Evolutionary conservation across 1,284 basidiomycete genomes (phyloP).

Genomic region (Fomitiporia mediterranea): DNA sequence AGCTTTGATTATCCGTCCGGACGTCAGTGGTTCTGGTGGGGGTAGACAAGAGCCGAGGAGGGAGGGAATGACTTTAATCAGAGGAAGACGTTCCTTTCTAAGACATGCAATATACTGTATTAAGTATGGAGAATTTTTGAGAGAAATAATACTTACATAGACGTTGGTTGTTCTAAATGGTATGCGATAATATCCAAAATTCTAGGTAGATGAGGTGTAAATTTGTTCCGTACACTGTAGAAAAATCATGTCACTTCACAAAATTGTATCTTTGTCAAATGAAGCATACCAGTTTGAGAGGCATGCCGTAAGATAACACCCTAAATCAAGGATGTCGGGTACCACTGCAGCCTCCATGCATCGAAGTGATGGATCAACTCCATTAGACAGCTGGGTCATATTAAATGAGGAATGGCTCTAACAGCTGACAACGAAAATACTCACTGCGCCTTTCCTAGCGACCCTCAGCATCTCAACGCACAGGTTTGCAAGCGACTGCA

Average conservation of each 20-base stretch:
- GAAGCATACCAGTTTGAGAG: constrained; percentile 45
- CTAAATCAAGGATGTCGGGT: constrained; percentile 49
- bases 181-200: constrained; percentile 47
- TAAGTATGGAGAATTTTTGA: not conserved
- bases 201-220: constrained; percentile 48
- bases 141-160: constrained; percentile 39
- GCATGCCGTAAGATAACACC: constrained; percentile 45
- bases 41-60: constrained; percentile 44
- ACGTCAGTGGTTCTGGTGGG: constrained; percentile 44
- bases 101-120: constrained; percentile 2
- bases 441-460: constrained; percentile 48
- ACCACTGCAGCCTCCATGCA: constrained; percentile 50
- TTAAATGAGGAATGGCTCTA: not conserved
- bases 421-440: constrained; percentile 16
- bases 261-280: not conserved
- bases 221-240: constrained; percentile 43
- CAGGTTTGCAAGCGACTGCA: constrained; percentile 56
- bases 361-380: constrained; percentile 46
- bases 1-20: constrained; percentile 52
- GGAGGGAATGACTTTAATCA: constrained; percentile 41
- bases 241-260: constrained; percentile 11
- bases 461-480: constrained; percentile 51
- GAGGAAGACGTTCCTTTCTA: constrained; percentile 41
- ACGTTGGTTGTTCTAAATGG: constrained; percentile 54
- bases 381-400: constrained; percentile 38